These are phyloP conservation scores for Juncus inflexus DNA, from an alignment of 176 grass and related monocot species.

Conservation along the genomic window DNA sequence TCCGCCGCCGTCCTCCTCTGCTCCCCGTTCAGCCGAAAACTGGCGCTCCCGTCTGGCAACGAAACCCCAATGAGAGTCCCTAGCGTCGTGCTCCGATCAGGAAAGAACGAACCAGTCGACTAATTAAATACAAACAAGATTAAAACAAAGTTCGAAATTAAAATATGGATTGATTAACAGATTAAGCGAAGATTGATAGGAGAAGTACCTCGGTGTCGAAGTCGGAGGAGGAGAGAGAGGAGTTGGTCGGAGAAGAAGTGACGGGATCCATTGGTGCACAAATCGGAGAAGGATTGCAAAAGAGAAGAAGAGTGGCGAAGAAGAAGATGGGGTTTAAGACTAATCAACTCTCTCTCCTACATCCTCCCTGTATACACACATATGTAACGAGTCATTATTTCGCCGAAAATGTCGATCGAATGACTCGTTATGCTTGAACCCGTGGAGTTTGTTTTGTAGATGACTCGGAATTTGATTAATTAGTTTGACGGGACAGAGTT, in stretches of 20 bases:
- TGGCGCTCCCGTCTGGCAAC: conserved; percentile 22
- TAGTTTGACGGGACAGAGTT: neutral
- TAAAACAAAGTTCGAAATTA: neutral
- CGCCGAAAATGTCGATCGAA: too few species aligned
- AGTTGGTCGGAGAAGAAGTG: conserved; percentile 35
- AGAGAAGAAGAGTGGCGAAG: conserved; percentile 1
- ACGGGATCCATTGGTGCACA: conserved; percentile 26
- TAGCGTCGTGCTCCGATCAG: conserved; percentile 39
- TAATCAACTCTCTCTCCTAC: neutral
- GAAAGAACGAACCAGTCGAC: conserved; percentile 53
- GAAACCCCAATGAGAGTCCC: conserved; percentile 42
- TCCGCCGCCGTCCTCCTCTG: neutral
- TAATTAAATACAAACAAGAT: neutral
- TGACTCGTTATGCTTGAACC: neutral
- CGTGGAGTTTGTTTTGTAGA: neutral
- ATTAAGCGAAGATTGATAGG: neutral
- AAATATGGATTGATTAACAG: neutral
- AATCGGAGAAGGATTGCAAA: conserved; percentile 20
- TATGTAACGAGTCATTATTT: neutral
- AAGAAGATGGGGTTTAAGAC: neutral
- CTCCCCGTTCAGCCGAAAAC: conserved; percentile 6
- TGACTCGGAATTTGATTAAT: neutral
- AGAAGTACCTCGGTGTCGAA: conserved; percentile 45
- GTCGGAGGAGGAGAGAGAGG: conserved; percentile 46
- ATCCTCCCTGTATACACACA: neutral